A percentile compares a stretch with the other conserved stretches of the same genome.
Evolutionary conservation across 306 rosid species (phyloP).

Genomic region (Trifolium subterraneum): DNA sequence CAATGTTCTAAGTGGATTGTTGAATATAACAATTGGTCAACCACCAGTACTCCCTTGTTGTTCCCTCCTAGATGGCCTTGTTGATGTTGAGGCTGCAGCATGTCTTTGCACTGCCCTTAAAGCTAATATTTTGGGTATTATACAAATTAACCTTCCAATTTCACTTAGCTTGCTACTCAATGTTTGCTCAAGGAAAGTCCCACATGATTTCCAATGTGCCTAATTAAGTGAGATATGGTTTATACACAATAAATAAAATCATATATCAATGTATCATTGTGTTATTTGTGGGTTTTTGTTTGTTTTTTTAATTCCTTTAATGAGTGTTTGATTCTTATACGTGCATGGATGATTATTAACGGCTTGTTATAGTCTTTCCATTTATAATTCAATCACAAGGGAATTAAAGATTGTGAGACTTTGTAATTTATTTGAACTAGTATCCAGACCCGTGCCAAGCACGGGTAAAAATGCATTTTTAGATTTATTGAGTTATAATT

Average conservation of each 20-base stretch:
- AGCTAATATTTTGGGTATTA: conserved; percentile 73
- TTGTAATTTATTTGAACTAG: no score
- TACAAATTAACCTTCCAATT: conserved; percentile 69
- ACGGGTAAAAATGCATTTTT: no score
- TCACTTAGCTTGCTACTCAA: conserved; percentile 79
- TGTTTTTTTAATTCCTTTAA: neutral
- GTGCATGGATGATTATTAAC: conserved; percentile 11
- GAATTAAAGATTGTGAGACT: no score
- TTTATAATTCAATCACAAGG: no score
- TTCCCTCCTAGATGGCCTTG: conserved; percentile 67
- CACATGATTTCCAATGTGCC: conserved; percentile 63
- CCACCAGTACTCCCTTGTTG: conserved; percentile 82
- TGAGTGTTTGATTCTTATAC: neutral
- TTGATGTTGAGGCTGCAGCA: conserved; percentile 72
- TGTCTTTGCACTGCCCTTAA: conserved; percentile 87
- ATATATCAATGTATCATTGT: neutral
- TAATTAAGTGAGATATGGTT: neutral
- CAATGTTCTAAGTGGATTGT: conserved; percentile 57
- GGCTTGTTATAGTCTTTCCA: neutral
- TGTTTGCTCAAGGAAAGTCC: conserved; percentile 56
- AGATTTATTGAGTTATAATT: no score
- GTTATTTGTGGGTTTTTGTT: neutral
- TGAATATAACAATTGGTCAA: conserved; percentile 55
- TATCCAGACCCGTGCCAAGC: no score
- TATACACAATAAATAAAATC: neutral